These are phyloP conservation scores for Trichothecium sympodiale DNA, from an alignment of 2,329 filamentous ascomycete species.

Conservation along the genomic window DNA sequence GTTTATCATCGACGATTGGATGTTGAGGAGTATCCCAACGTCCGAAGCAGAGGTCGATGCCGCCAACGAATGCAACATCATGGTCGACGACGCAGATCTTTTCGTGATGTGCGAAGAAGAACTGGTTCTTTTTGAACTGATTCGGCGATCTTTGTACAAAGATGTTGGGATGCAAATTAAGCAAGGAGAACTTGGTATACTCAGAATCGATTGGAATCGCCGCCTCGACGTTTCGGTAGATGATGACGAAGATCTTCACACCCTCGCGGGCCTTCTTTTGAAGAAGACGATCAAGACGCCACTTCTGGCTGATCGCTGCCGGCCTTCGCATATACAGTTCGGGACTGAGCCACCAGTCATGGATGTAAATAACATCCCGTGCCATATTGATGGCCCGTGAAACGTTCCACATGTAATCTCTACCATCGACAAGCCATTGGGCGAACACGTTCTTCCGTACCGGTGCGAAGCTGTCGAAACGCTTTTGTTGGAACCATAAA, in stretches of 20 bases:
- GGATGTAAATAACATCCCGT: constrained; percentile 95
- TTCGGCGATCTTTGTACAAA: constrained; percentile 95
- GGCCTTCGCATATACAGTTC: constrained; percentile 92
- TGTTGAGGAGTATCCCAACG: constrained; percentile 97
- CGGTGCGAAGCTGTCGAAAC: constrained; percentile 89
- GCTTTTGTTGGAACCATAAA: constrained; percentile 70
- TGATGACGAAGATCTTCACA: constrained; percentile 94
- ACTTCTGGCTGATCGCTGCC: constrained; percentile 93
- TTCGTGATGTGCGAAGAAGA: constrained; percentile 98
- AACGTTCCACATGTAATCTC: constrained; percentile 99
- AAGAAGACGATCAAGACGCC: constrained; percentile 87
- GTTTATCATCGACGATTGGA: constrained; percentile 80
- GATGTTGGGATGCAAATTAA: constrained; percentile 92
- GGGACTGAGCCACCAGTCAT: constrained; percentile 98
- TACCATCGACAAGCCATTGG: constrained; percentile 91
- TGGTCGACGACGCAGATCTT: constrained; percentile 97
- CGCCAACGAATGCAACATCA: constrained; percentile 88
- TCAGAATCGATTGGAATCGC: constrained; percentile 97
- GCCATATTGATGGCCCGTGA: constrained; percentile 95
- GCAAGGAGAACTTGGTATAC: constrained; percentile 91
- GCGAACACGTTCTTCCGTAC: constrained; percentile 79
- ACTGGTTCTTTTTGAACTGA: constrained; percentile 97
- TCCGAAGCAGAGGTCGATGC: constrained; percentile 93
- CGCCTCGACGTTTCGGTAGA: constrained; percentile 95
- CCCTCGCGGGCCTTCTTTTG: constrained; percentile 89